These are phyloP conservation scores for Tricholoma terreum DNA, from an alignment of 768 basidiomycete species.

Conservation along the genomic window DNA sequence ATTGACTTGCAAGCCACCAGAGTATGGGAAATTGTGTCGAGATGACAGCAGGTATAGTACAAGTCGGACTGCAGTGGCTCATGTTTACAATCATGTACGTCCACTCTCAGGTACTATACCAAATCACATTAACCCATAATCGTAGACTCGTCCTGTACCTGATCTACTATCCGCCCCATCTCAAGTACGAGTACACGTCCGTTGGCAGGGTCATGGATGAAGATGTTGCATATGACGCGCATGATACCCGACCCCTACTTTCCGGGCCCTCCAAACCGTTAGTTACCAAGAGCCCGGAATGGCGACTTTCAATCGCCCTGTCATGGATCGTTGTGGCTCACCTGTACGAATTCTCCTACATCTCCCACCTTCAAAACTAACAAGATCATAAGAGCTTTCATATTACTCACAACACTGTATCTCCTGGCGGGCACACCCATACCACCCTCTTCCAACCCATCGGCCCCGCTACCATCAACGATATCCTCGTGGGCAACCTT, in stretches of 20 bases:
- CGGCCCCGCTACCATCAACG: constrained; percentile 31
- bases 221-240: constrained; percentile 30
- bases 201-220: constrained; percentile 13
- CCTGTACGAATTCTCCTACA: constrained; percentile 49
- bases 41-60: constrained; percentile 75
- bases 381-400: constrained; percentile 55
- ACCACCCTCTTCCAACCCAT: constrained; percentile 33
- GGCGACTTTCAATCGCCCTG: constrained; percentile 75
- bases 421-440: background rate
- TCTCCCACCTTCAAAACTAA: constrained; percentile 4
- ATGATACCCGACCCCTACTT: constrained; percentile 37
- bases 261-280: background rate
- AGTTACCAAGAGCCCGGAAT: constrained; percentile 57
- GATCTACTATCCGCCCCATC: constrained; percentile 83
- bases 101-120: constrained; percentile 10
- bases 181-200: constrained; percentile 56
- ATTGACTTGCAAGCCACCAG: constrained; percentile 33
- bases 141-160: constrained; percentile 87
- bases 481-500: constrained; percentile 73
- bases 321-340: constrained; percentile 70
- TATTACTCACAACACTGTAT: constrained; percentile 44
- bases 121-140: background rate
- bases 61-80: constrained; percentile 81
- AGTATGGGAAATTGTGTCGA: constrained; percentile 71
- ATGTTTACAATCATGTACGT: constrained; percentile 81